A percentile compares a stretch with the other conserved stretches of the same genome.
Conservation (phyloP, 495 filamentous ascomycete genomes). For the Barbatosphaeria neglecta region DNA sequence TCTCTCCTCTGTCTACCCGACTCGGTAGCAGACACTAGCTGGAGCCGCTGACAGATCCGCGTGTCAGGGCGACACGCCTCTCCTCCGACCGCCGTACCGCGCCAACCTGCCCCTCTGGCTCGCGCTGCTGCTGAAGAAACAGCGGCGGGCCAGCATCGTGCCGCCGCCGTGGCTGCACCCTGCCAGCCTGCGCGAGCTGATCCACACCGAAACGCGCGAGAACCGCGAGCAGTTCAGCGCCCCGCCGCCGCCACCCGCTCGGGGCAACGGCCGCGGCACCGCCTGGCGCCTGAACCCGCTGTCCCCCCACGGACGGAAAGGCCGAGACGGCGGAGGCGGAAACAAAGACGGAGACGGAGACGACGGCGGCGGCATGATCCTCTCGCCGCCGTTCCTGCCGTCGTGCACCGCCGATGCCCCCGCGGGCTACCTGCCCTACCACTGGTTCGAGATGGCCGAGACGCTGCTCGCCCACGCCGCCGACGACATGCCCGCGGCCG, state of each 20-base stretch:
- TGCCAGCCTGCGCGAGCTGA: conserved; percentile 56
- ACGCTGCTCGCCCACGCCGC: conserved; percentile 71
- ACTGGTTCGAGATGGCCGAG: conserved; percentile 85
- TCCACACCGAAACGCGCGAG: conserved; percentile 64
- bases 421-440: conserved; percentile 67
- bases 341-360: too few species aligned
- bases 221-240: conserved; percentile 59
- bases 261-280: conserved; percentile 25
- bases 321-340: too few species aligned
- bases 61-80: conserved; percentile 60
- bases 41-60: conserved; percentile 1
- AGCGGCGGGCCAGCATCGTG: conserved; percentile 85
- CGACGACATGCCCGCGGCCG: conserved; percentile 63
- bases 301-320: too few species aligned
- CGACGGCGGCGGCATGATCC: conserved; percentile 2
- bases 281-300: conserved; percentile 13
- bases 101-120: conserved; percentile 84
- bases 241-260: conserved; percentile 50
- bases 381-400: conserved; percentile 51
- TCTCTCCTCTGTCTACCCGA: too few species aligned
- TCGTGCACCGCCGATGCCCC: conserved; percentile 47
- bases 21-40: conserved; percentile 3
- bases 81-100: conserved; percentile 71
- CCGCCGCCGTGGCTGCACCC: conserved; percentile 81
- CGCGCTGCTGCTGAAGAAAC: conserved; percentile 91